phyloP scores from a whole-genome alignment of 2,329 filamentous ascomycete species.

The Fusarium illudens region DNA sequence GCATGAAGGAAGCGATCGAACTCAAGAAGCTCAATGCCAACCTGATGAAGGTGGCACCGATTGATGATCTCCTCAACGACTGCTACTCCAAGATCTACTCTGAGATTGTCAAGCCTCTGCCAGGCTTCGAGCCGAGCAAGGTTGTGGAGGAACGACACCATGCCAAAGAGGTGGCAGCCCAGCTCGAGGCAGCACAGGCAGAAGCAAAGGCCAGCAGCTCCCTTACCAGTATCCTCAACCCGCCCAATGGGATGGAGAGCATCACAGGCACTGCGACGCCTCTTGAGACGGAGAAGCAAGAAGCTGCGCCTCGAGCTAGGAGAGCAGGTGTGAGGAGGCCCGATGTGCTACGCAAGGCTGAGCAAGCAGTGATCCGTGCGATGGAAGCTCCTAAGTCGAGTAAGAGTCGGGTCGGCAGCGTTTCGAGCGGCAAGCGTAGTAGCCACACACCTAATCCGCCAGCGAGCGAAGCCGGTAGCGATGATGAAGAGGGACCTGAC shows the following conservation, averaged over 20 bases:
- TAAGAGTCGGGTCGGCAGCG: constrained; percentile 61
- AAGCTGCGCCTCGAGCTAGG: constrained; percentile 50
- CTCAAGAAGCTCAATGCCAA: constrained; percentile 80
- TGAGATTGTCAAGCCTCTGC: constrained; percentile 69
- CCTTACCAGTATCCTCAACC: constrained; percentile 55
- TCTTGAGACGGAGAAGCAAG: constrained; percentile 53
- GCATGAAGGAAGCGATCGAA: constrained; percentile 67
- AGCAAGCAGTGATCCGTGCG: constrained; percentile 63
- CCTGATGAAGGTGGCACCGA: constrained; percentile 83
- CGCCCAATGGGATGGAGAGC: constrained; percentile 51
- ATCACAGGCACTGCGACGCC: constrained; percentile 47
- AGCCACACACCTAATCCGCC: constrained; percentile 50
- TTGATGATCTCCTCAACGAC: constrained; percentile 95
- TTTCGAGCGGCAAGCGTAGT: constrained; percentile 59
- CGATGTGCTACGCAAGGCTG: constrained; percentile 69
- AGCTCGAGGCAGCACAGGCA: constrained; percentile 47
- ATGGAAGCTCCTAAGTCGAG: constrained; percentile 58
- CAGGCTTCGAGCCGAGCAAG: constrained; percentile 57
- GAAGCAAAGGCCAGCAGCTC: constrained; percentile 48
- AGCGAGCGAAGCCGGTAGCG: constrained; percentile 49
- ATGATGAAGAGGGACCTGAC: constrained; percentile 54
- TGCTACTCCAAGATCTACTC: constrained; percentile 82
- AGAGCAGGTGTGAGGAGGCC: constrained; percentile 60
- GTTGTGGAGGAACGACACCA: constrained; percentile 57
- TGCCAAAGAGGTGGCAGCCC: constrained; percentile 53